phyloP scores from a whole-genome alignment of 257 asterid genomes.

The Lavandula angustifolia region DNA sequence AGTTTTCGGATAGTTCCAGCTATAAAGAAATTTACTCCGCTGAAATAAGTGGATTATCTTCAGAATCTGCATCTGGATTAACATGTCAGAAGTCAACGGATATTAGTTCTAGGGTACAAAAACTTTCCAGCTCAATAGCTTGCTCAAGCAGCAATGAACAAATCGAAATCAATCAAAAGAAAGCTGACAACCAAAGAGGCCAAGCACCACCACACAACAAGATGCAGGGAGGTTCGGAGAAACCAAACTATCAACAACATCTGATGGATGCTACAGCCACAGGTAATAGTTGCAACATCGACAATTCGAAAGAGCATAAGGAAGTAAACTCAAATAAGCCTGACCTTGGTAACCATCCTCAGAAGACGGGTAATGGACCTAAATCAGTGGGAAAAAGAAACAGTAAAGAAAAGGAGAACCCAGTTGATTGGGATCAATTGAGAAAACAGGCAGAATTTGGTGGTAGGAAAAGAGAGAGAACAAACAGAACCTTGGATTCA shows the following conservation, averaged over 20 bases:
- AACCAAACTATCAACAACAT: slow-evolving; percentile 34
- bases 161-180: slow-evolving; percentile 30
- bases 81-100: slow-evolving; percentile 33
- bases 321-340: slow-evolving; percentile 49
- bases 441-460: slow-evolving; percentile 52
- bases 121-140: slow-evolving; percentile 39
- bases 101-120: slow-evolving; percentile 34
- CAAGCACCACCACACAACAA: slow-evolving; percentile 38
- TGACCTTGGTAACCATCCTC: slow-evolving; percentile 28
- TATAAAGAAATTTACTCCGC: slow-evolving; percentile 40
- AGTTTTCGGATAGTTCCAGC: slow-evolving; percentile 24
- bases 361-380: slow-evolving; percentile 40
- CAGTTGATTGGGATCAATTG: slow-evolving; percentile 72
- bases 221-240: slow-evolving; percentile 41
- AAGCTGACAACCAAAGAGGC: slow-evolving; percentile 34
- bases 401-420: slow-evolving; percentile 55
- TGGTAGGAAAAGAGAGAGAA: slow-evolving; percentile 53
- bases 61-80: slow-evolving; percentile 59
- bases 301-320: slow-evolving; percentile 45
- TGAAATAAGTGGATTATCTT: slow-evolving; percentile 62
- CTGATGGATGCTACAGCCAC: slow-evolving; percentile 38
- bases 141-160: slow-evolving; percentile 40
- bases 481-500: slow-evolving; percentile 70
- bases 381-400: slow-evolving; percentile 47
- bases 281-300: slow-evolving; percentile 44